Evolutionary conservation across 176 grass and related monocot species (phyloP).

Genomic region (Themeda triandra): DNA sequence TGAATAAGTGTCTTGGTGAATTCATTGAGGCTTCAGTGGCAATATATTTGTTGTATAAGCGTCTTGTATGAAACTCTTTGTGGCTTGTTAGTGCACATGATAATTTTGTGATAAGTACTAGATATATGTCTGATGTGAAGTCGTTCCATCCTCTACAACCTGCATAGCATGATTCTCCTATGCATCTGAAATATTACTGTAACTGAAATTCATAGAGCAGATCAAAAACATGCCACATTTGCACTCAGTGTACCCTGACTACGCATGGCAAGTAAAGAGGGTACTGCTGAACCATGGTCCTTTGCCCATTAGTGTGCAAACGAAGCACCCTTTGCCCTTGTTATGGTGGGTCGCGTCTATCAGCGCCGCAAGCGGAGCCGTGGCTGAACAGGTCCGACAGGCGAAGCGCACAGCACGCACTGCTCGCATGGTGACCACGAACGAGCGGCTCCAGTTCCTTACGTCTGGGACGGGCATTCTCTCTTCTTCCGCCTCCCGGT

Average conservation of each 20-base stretch:
- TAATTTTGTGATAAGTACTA: neutral
- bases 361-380: too few species aligned
- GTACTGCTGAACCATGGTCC: neutral
- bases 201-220: neutral
- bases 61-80: neutral
- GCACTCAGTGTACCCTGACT: neutral
- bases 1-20: neutral
- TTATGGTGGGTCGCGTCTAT: too few species aligned
- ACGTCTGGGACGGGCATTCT: too few species aligned
- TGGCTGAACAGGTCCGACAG: too few species aligned
- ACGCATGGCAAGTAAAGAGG: neutral
- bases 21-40: neutral
- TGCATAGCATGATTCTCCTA: neutral
- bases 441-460: too few species aligned
- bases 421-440: too few species aligned
- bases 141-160: neutral
- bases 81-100: neutral
- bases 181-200: neutral
- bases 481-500: too few species aligned
- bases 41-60: neutral
- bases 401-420: too few species aligned
- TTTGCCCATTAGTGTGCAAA: neutral
- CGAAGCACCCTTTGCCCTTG: neutral
- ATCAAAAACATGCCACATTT: neutral
- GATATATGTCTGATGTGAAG: neutral